These are phyloP conservation scores for Xylaria curta DNA, from an alignment of 495 filamentous ascomycete species.

Conservation along the genomic window DNA sequence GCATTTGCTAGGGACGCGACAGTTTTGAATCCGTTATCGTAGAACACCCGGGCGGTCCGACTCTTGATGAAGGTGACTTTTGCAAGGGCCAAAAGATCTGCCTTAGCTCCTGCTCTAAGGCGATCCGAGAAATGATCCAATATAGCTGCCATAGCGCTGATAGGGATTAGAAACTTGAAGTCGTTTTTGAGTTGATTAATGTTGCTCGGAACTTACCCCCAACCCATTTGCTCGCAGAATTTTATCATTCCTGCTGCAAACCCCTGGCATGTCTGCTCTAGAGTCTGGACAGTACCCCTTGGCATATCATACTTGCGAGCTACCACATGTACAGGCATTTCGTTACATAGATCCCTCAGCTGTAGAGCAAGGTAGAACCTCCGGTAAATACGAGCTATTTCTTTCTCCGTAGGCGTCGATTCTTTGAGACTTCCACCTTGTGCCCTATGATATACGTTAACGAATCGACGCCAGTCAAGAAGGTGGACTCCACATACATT, in stretches of 20 bases:
- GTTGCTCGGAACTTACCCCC: conserved; percentile 56
- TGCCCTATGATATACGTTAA: conserved; percentile 59
- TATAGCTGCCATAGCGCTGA: conserved; percentile 69
- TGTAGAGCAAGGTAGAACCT: conserved; percentile 82
- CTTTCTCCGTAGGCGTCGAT: conserved; percentile 63
- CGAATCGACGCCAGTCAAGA: background rate
- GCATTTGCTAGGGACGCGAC: conserved; percentile 72
- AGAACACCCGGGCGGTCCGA: conserved; percentile 74
- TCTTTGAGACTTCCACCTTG: conserved; percentile 73
- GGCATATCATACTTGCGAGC: conserved; percentile 72
- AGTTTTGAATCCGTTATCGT: conserved; percentile 77
- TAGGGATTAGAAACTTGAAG: conserved; percentile 29
- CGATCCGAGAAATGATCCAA: conserved; percentile 80
- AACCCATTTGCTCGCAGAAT: conserved; percentile 77
- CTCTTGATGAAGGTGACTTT: conserved; percentile 81
- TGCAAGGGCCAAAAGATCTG: conserved; percentile 74
- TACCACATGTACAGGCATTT: conserved; percentile 72
- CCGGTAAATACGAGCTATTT: conserved; percentile 69
- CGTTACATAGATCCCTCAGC: conserved; percentile 82
- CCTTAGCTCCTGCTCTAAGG: conserved; percentile 74
- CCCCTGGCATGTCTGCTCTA: conserved; percentile 77
- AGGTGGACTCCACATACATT: conserved; percentile 57
- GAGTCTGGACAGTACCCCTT: conserved; percentile 72
- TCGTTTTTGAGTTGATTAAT: background rate
- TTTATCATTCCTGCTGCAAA: conserved; percentile 80